phyloP scores from a whole-genome alignment of 805 yeast genomes.

The Lipomyces chichibuensis region DNA sequence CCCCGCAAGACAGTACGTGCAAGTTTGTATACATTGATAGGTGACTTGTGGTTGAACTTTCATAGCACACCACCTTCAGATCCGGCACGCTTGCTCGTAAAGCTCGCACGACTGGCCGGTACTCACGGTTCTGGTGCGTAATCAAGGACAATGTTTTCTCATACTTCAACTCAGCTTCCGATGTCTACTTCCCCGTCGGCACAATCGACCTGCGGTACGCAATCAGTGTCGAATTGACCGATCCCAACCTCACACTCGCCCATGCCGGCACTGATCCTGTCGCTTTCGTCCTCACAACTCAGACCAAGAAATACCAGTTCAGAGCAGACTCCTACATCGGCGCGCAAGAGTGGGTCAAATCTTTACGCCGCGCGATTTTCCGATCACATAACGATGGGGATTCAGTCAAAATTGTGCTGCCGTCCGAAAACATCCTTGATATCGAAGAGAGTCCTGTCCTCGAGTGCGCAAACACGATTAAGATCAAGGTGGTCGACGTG shows the following conservation, averaged over 20 bases:
- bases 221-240: conserved; percentile 57
- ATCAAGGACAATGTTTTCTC: conserved; percentile 69
- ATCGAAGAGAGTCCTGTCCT: conserved; percentile 60
- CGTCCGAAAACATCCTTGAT: conserved; percentile 67
- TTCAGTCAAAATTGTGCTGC: conserved; percentile 76
- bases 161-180: conserved; percentile 70
- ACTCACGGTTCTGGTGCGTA: conserved; percentile 76
- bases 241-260: conserved; percentile 30
- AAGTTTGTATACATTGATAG: neutral
- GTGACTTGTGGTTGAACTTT: neutral
- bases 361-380: conserved; percentile 75
- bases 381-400: conserved; percentile 69
- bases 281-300: conserved; percentile 63
- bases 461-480: conserved; percentile 59
- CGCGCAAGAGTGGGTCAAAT: conserved; percentile 81
- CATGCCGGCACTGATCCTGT: conserved; percentile 40
- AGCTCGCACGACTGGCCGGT: conserved; percentile 46
- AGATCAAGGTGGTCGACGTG: conserved; percentile 61
- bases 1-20: conserved; percentile 57
- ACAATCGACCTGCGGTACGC: conserved; percentile 74
- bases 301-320: conserved; percentile 57
- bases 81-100: conserved; percentile 57
- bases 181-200: conserved; percentile 78
- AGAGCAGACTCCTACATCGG: conserved; percentile 70
- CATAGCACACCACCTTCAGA: conserved; percentile 43